Base-by-base conservation (phyloP, 306 rosid genomes). In the Dryas drummondii region DNA sequence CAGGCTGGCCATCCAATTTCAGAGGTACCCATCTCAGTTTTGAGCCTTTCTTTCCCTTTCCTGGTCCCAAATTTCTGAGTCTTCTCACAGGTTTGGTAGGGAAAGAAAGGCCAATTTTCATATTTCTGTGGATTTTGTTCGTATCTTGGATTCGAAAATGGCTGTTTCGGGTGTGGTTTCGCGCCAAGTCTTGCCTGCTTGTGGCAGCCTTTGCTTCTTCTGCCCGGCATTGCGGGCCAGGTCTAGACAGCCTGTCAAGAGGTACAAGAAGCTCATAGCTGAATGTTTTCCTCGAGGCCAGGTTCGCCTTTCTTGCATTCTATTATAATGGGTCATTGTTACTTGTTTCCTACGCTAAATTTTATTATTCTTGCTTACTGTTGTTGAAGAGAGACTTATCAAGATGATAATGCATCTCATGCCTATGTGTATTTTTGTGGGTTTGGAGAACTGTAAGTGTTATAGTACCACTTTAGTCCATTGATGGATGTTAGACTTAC, bases 201-300 rank as follows among this genome's bases (percentile, higher is more conserved):
- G 99, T 46, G 98, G 97, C 14, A 67, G 46, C 78, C 96, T 96
- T 58, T 96, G 99, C 79, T 82, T 96, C 86, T 90, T 90, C 74
- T 96, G 97, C 83, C 99, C 99, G 9, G 81, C 86, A 26, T n/a
- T 96, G 84, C 84, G 97, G 81, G 81, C 97, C 65, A 85, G 99
- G 89, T 96, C 99, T 40, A 86, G 98, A 72, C 99, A 96, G 84
- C 99, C 99, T 40, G 97, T 96, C 52, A 96, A 96, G 93, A 89
- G 99, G 85, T 96, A 96, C 93, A 96, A 96, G 97, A 96, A 91
- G 88, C 92, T 96, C 81, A 89, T 96, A 45, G 89, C 98, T 59
- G 98, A 92, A 7, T 90, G 90, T 82, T 92, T 96, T 52, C 99
- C 99, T 72, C 97, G 92, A 16, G 85, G 87, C 67, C 90, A 80